Evolutionary conservation across 257 asterid genomes (phyloP).

Genomic region (Gentiana macrophylla): DNA sequence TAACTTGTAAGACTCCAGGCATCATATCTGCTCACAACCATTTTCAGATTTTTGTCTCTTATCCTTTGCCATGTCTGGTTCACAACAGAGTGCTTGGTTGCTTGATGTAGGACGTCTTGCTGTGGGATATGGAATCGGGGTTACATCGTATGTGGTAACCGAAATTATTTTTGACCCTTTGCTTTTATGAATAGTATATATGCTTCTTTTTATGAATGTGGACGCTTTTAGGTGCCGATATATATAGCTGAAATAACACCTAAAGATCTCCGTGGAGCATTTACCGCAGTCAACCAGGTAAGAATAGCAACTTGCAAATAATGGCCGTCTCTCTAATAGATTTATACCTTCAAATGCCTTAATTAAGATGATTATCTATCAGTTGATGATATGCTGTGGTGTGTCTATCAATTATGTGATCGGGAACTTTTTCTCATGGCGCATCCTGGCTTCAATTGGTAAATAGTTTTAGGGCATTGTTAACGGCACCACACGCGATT

Average conservation of each 20-base stretch:
- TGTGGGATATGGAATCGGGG: conserved; percentile 69
- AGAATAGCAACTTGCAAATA: background rate
- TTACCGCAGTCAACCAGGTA: conserved; percentile 83
- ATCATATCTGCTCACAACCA: background rate
- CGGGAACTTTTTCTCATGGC: conserved; percentile 74
- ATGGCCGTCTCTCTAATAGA: background rate
- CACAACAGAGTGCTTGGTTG: conserved; percentile 56
- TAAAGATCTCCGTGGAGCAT: conserved; percentile 73
- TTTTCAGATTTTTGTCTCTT: background rate
- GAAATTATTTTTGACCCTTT: background rate
- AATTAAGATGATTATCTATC: conserved; percentile 13
- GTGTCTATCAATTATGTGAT: conserved; percentile 56
- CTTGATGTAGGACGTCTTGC: conserved; percentile 72
- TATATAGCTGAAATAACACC: conserved; percentile 91
- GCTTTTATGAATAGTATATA: background rate
- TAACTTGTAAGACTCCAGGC: background rate
- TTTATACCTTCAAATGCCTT: conserved; percentile 7
- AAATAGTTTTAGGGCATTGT: background rate
- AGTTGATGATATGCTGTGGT: conserved; percentile 87
- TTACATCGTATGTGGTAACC: conserved; percentile 70
- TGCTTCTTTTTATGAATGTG: conserved; percentile 1
- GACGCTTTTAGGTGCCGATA: conserved; percentile 57
- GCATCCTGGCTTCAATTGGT: conserved; percentile 66
- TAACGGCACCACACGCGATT: too few species aligned
- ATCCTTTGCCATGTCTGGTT: conserved; percentile 7